These are phyloP conservation scores for Podaxis sp. DNA, from an alignment of 768 basidiomycete species.

Conservation along the genomic window DNA sequence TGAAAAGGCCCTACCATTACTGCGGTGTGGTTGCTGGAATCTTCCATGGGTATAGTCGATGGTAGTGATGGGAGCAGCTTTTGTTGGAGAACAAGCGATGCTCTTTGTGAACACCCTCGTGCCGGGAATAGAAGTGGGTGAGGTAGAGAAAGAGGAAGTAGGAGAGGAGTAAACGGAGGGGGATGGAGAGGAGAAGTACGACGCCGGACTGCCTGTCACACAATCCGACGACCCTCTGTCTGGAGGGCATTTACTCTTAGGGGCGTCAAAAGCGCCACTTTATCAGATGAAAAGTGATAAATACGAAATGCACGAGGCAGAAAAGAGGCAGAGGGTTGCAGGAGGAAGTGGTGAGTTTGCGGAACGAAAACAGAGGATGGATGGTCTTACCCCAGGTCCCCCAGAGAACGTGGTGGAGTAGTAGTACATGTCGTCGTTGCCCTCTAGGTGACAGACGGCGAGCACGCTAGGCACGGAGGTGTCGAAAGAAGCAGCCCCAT, in stretches of 20 bases:
- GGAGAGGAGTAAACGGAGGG: conserved; percentile 33
- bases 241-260: conserved; percentile 91
- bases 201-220: conserved; percentile 93
- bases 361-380: background rate
- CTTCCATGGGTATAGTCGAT: conserved; percentile 19
- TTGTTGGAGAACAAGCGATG: conserved; percentile 23
- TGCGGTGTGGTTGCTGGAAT: conserved; percentile 4
- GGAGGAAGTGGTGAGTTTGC: conserved; percentile 1
- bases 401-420: conserved; percentile 94
- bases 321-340: conserved; percentile 9
- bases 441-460: conserved; percentile 84
- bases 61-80: conserved; percentile 21
- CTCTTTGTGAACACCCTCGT: conserved; percentile 12
- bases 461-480: conserved; percentile 69
- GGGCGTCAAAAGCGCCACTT: conserved; percentile 97
- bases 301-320: background rate
- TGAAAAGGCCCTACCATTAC: background rate
- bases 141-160: conserved; percentile 22
- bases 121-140: conserved; percentile 11
- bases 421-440: conserved; percentile 81
- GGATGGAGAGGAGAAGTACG: conserved; percentile 45
- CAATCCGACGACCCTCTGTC: conserved; percentile 92
- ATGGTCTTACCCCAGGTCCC: conserved; percentile 74
- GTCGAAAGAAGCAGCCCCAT: conserved; percentile 89
- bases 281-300: conserved; percentile 3